Conservation (phyloP, 1,139 yeast species). For the Candida freyschussii region DNA sequence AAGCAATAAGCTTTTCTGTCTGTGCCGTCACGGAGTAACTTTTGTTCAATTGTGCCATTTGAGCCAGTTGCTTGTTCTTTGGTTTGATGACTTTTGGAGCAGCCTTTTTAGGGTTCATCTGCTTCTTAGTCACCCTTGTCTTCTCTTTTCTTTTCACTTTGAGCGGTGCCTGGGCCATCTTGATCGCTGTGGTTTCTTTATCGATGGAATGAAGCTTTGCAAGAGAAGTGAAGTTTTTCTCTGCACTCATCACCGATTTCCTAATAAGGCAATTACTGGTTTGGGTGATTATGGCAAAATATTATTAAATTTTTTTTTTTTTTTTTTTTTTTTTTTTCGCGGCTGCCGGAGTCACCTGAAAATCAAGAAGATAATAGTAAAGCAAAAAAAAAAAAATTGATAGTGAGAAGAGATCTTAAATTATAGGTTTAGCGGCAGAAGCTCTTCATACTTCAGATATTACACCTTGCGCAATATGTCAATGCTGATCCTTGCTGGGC, state of each 20-base stretch:
- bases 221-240: slow-evolving; percentile 4
- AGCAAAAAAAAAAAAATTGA: too few relatives aligned
- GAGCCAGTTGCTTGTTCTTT: slow-evolving; percentile 49
- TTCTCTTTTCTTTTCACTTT: slow-evolving; percentile 34
- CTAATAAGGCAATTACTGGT: slow-evolving; percentile 1
- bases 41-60: slow-evolving; percentile 57
- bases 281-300: slow-evolving; percentile 2
- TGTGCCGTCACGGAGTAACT: slow-evolving; percentile 57
- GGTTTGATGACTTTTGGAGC: slow-evolving; percentile 75
- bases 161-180: slow-evolving; percentile 37
- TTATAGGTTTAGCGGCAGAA: too few relatives aligned
- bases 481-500: slow-evolving; percentile 77
- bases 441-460: too few relatives aligned
- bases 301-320: slow-evolving; percentile 5
- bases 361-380: slow-evolving; percentile 1
- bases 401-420: too few relatives aligned
- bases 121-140: slow-evolving; percentile 36
- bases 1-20: slow-evolving; percentile 81
- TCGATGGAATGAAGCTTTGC: too few relatives aligned
- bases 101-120: slow-evolving; percentile 60
- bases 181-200: slow-evolving; percentile 2
- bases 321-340: neutral
- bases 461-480: slow-evolving; percentile 25
- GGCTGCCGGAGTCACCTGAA: slow-evolving; percentile 7
- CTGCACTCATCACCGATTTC: too few relatives aligned